A percentile compares a stretch with the other conserved stretches of the same genome.
Conservation (phyloP, 2,329 filamentous ascomycete genomes). For the Hypocreales sp. region DNA sequence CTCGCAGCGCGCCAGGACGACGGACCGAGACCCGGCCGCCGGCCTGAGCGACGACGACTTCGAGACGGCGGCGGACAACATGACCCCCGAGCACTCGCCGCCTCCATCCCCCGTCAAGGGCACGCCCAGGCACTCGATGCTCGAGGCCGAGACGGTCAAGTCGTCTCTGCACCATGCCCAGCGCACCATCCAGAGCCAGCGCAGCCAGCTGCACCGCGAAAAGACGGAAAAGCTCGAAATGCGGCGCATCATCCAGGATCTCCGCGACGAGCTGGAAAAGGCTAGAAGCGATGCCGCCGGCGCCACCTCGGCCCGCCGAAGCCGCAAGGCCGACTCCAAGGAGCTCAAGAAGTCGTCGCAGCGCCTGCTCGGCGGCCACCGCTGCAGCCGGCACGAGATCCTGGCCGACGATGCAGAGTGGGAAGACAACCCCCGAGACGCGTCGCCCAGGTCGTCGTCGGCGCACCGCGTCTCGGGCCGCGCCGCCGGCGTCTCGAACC, state of each 20-base stretch:
- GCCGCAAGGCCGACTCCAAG: slow-evolving; percentile 45
- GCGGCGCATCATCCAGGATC: slow-evolving; percentile 86
- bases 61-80: slow-evolving; percentile 49
- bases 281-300: slow-evolving; percentile 36
- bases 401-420: slow-evolving; percentile 70
- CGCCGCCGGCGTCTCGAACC: slow-evolving; percentile 4
- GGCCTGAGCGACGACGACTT: slow-evolving; percentile 46
- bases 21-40: slow-evolving; percentile 47
- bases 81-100: slow-evolving; percentile 78
- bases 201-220: slow-evolving; percentile 88
- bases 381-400: slow-evolving; percentile 64
- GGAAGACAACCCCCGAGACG: slow-evolving; percentile 62
- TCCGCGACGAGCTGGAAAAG: slow-evolving; percentile 78
- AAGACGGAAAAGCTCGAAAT: slow-evolving; percentile 98
- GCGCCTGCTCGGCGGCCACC: slow-evolving; percentile 60
- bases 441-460: slow-evolving; percentile 11
- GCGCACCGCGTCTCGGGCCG: slow-evolving; percentile 7
- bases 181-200: slow-evolving; percentile 88
- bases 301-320: slow-evolving; percentile 38
- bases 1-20: slow-evolving; percentile 49
- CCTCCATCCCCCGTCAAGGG: slow-evolving; percentile 82
- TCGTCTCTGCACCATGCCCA: slow-evolving; percentile 90
- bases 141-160: slow-evolving; percentile 93
- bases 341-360: slow-evolving; percentile 69
- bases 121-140: slow-evolving; percentile 74